These are phyloP conservation scores for Phlegmacium glaucopus DNA, from an alignment of 768 basidiomycete species.

Conservation along the genomic window DNA sequence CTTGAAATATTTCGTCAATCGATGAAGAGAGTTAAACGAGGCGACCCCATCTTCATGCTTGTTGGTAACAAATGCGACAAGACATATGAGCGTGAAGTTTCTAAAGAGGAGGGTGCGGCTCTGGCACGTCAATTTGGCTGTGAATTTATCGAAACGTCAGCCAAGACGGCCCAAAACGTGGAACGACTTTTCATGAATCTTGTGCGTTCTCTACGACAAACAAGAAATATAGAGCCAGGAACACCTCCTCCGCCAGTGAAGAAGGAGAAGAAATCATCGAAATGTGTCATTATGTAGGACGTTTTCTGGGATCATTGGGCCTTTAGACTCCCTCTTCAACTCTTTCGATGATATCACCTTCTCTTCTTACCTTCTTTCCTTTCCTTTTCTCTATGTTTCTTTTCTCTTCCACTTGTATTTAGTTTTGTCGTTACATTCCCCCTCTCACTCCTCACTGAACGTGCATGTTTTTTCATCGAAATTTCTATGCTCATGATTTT, in stretches of 20 bases:
- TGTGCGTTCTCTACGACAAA: conserved; percentile 78
- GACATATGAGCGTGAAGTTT: conserved; percentile 87
- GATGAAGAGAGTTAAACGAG: conserved; percentile 84
- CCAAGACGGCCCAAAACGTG: conserved; percentile 91
- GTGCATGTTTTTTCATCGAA: conserved; percentile 19
- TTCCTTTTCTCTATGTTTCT: conserved; percentile 22
- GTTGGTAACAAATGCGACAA: conserved; percentile 97
- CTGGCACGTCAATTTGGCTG: conserved; percentile 85
- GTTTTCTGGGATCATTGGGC: conserved; percentile 56
- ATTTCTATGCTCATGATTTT: conserved; percentile 29
- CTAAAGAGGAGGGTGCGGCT: conserved; percentile 81
- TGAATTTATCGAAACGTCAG: conserved; percentile 95
- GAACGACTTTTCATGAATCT: conserved; percentile 87
- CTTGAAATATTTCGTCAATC: conserved; percentile 89
- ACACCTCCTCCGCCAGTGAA: conserved; percentile 37
- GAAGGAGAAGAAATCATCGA: conserved; percentile 45
- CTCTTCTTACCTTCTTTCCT: conserved; percentile 22
- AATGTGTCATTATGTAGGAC: conserved; percentile 82
- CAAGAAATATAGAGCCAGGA: conserved; percentile 52
- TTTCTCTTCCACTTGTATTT: not conserved
- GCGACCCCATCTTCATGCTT: conserved; percentile 85
- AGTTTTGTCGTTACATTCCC: conserved; percentile 13
- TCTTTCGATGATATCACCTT: conserved; percentile 81
- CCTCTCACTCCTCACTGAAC: conserved; percentile 15
- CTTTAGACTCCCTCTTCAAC: conserved; percentile 75